phyloP scores from a whole-genome alignment of 2,329 filamentous ascomycete genomes.

The Rhinocladiella mackenziei region DNA sequence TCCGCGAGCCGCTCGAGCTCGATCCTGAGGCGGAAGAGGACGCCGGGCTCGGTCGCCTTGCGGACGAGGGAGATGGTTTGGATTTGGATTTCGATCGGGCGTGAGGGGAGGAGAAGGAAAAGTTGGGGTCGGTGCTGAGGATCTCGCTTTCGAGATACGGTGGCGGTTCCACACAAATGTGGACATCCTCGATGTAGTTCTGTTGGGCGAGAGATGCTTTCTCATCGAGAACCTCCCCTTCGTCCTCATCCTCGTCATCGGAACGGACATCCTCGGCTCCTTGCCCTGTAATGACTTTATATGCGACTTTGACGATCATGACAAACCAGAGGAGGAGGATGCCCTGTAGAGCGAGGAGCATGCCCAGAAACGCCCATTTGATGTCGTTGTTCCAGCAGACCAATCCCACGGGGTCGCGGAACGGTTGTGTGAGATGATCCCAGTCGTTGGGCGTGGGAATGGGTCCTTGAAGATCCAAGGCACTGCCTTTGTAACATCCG shows the following conservation, averaged over 20 bases:
- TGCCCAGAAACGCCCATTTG: conserved; percentile 69
- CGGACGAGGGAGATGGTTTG: conserved; percentile 10
- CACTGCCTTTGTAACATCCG: conserved; percentile 67
- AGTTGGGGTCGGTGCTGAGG: conserved; percentile 22
- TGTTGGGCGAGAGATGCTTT: neutral
- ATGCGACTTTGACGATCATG: conserved; percentile 80
- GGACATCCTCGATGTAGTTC: conserved; percentile 12
- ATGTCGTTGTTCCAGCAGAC: conserved; percentile 77
- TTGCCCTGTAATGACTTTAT: conserved; percentile 70
- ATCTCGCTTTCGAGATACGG: conserved; percentile 26
- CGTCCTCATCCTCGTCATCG: conserved; percentile 74
- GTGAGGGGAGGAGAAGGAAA: conserved; percentile 16
- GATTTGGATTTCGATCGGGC: conserved; percentile 11
- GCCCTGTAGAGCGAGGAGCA: conserved; percentile 72
- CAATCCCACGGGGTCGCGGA: conserved; percentile 64
- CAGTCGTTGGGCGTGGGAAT: conserved; percentile 50
- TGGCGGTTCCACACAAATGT: conserved; percentile 17
- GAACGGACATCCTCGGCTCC: conserved; percentile 81
- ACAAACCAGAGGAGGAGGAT: conserved; percentile 84
- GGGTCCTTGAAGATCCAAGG: conserved; percentile 54
- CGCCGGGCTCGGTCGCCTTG: conserved; percentile 9
- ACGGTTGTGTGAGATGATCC: conserved; percentile 67
- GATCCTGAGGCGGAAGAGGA: neutral
- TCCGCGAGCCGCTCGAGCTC: conserved; percentile 6
- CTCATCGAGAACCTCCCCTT: conserved; percentile 29